Evolutionary conservation across 2,329 filamentous ascomycete species (phyloP), one percentile per base, ranked within the genome.

Genomic region (Penicillium thymicola): DNA sequence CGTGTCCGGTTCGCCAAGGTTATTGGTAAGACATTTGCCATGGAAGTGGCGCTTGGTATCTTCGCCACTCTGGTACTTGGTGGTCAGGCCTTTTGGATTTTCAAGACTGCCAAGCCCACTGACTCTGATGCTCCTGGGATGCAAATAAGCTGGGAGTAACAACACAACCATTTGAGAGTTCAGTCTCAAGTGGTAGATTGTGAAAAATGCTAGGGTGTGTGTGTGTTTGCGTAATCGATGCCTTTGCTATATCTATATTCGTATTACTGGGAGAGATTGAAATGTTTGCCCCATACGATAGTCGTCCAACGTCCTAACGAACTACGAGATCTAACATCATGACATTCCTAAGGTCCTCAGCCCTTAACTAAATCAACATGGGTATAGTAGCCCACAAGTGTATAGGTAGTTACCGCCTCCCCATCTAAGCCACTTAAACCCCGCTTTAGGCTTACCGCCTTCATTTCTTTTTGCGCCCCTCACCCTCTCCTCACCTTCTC

Each of bases 1-100:
- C 88, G 90, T 73, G 79, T 86, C 63, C 85, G 92, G 54, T 81
- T 96, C 48, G 74, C 92, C 68, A 86, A 88, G 75, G 81, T 94
- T 32, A 88, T 90, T 66, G 76, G 81, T 75, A 96, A 96, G 84
- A 81, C 88, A 65, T 79, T 85, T 60, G 72, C 79, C 34, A 79
- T 90, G 54, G 72, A 80, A 46, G 53, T 83, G 16, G 81, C 74
- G 4, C 65, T 82, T 14, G 69, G 76, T 25, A 28, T 83, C 5
- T 50, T 84, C 34, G 76, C 85, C 52, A 68, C 70, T 3, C 70
- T 80, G 9, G 61, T 86, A 25, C 23, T 89, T 6, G 65, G 81
- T 4, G 78, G 79, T 11, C 79, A 89, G 73, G 59, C 81, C 32
- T 67, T 83, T 47, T 64, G 84, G n/a, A 69, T 67, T 48, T 7